Base-by-base conservation (phyloP, 352 stramenopile species). In the Pythium myriotylum region DNA sequence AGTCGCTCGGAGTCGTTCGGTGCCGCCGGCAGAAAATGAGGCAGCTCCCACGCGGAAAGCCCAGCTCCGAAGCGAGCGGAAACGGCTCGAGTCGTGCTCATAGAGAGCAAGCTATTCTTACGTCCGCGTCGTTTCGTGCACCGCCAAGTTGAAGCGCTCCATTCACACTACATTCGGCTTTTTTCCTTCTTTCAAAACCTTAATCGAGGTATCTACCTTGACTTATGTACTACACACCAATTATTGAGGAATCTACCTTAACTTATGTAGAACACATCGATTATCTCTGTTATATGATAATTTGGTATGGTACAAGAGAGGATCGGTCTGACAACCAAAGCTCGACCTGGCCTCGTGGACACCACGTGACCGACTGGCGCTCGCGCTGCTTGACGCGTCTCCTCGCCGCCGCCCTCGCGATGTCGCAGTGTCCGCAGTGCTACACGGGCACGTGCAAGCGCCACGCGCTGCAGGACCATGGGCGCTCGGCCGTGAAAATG, bases 381-480 rank as follows among this genome's bases (percentile, higher is more conserved):
- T 26, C 5, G 4, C 8, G 13, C 5, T 14, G 17, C 37, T 43
- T 43, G 4, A 43, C 5, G n/a, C 37, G 17, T 4, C 37, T 43
- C 37, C 13, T 4, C 37, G 37, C 13, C 17, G 29, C 5, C 29
- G 10, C n/a, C 37, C 4, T 16, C 5, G 37, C 54, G 14, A 90
- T 90, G 83, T 73, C 83, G 43, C 83, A 88, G 59, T 92, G 83
- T 60, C 83, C 83, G 46, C 83, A 92, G 62, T 92, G 83, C 76
- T 92, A 88, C 68, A 92, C 83, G 14, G 77, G 83, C 12, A 92
- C 81, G 37, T 92, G 83, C 70, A 73, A 71, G 54, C 78, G 81
- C 32, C 83, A 92, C 65, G 52, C 51, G 40, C 59, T 52, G 2
- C 83, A 92, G 62, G 83, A 92, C 55, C 71, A 89, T 61, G 83